Evolutionary conservation across 371 early-diverging fungal species (phyloP), one percentile per base, ranked within the genome.

Genomic region (Syncephalastrum sp.): DNA sequence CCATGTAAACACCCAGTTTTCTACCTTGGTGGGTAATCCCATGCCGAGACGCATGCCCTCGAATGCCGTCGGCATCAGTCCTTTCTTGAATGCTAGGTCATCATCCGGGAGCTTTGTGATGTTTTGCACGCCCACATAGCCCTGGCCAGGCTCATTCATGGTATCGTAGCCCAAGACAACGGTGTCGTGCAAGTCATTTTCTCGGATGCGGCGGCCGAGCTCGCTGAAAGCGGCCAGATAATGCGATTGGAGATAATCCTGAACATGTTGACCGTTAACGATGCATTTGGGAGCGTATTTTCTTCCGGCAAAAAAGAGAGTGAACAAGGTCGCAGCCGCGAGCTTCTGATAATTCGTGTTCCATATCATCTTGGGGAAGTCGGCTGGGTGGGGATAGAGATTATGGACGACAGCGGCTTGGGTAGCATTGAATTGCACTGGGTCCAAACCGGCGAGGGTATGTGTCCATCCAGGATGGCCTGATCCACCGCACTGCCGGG

Each of bases 391-490:
- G 16, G 77, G 73, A 50, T 88, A 80, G 0, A 63, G 53, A 57
- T 85, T 84, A 43, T 92, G 93, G n/a, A 86, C 82, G 52, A 90
- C 61, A 0, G 94, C 92, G 23, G 92, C 90, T 14, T 77, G 83
- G 1, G 90, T 86, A 8, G 65, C 74, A 19, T 77, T 63, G 44
- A 94, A 91, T 43, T 80, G 56, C 4, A 59, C 52, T 14, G 87
- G 75, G 50, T 91, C 83, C 13, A 94, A 64, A 5, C 92, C 93
- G 17, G 80, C 92, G 12, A 89, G 71, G 38, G 82, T 67, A 51
- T 90, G 71, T 12, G 92, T 92, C 94, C 94, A 94, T 5, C 88
- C 82, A 15, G 95, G 95, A 25, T 91, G 91, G 3, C 95, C 95
- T 14, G 86, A 85, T 5, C 93, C 94, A 10, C 94, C 94, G 45